A percentile compares a stretch with the other conserved stretches of the same genome.
Conservation (phyloP, 495 filamentous ascomycete genomes). For the Antarctomyces pellizariae region DNA sequence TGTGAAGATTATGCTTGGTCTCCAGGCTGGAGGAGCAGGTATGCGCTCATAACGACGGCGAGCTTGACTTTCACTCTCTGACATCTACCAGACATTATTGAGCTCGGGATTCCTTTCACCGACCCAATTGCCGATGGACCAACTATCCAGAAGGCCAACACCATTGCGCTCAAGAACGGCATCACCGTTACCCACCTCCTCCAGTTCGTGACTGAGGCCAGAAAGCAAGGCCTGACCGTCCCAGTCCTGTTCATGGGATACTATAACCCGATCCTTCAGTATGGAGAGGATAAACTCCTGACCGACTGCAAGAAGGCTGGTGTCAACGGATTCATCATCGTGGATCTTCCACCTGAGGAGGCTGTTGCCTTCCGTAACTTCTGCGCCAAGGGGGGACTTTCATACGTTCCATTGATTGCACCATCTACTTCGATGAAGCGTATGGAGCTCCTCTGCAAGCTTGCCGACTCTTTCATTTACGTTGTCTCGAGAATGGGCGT, state of each 20-base stretch:
- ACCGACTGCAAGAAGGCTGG: constrained; percentile 66
- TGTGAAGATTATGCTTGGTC: constrained; percentile 58
- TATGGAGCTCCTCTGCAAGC: constrained; percentile 87
- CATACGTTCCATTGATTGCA: constrained; percentile 87
- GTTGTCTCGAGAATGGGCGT: constrained; percentile 96
- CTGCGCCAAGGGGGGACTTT: constrained; percentile 57
- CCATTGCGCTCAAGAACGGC: constrained; percentile 67
- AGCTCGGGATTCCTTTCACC: constrained; percentile 84
- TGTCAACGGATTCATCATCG: constrained; percentile 93
- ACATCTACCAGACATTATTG: constrained; percentile 39
- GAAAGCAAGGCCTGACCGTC: constrained; percentile 47
- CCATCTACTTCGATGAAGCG: constrained; percentile 78
- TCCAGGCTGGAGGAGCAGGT: constrained; percentile 91
- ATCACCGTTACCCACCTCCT: constrained; percentile 58
- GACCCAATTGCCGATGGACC: constrained; percentile 94
- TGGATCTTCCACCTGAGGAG: constrained; percentile 92
- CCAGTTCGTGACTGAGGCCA: constrained; percentile 54
- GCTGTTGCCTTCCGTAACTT: constrained; percentile 73
- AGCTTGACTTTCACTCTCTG: constrained; percentile 1
- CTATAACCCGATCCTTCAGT: constrained; percentile 85
- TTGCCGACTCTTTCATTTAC: constrained; percentile 98
- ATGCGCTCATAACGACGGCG: too few species aligned
- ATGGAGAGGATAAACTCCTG: constrained; percentile 77
- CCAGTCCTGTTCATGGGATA: constrained; percentile 95
- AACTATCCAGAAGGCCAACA: constrained; percentile 82